Base-by-base conservation (phyloP, 306 rosid genomes). In the Quercus aquifolioides region DNA sequence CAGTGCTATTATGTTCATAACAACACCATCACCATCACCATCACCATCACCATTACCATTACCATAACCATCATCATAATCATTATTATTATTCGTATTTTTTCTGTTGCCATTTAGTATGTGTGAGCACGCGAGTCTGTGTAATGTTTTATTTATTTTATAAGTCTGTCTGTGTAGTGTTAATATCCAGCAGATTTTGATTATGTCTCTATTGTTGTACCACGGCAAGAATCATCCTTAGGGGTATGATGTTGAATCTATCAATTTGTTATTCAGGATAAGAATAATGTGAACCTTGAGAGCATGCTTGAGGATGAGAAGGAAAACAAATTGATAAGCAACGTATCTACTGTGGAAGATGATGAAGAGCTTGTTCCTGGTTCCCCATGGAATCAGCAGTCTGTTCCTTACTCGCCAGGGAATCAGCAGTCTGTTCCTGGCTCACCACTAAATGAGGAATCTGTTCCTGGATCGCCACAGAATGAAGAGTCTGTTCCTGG, bases 181-280 rank as follows among this genome's bases (percentile, higher is more conserved):
- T 5, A 64, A 67, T 74, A 71, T 82, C 55, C 73, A 4, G 80
- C 64, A 15, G 19, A 76, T 78, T 65, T 76, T 78, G 63, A 41
- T 60, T 41, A 56, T 55, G 1, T 26, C 23, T 41, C 58, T 62
- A 46, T 62, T 63, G 73, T 76, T 71, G 21, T 75, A 21, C 12
- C 64, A 25, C 77, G 35, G 63, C 56, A 74, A 38, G 7, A 25
- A 5, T 60, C 74, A 28, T 75, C 55, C 38, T 17, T 62, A 56
- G 57, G 56, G 55, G 14, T 38, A 35, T 64, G 76, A 75, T 86
- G 77, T 77, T 74, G 43, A 79, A 76, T 78, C 65, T n/a, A 71
- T 69, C 86, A 79, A 79, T 77, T 70, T 63, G 60, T 69, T 74
- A 55, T 76, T 71, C 85, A 90, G 97, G 93, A 88, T 52, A 85